Percentiles rank a stretch among this genome's conserved stretches.
Conservation (phyloP, 306 rosid genomes). For the Potentilla sterilis region DNA sequence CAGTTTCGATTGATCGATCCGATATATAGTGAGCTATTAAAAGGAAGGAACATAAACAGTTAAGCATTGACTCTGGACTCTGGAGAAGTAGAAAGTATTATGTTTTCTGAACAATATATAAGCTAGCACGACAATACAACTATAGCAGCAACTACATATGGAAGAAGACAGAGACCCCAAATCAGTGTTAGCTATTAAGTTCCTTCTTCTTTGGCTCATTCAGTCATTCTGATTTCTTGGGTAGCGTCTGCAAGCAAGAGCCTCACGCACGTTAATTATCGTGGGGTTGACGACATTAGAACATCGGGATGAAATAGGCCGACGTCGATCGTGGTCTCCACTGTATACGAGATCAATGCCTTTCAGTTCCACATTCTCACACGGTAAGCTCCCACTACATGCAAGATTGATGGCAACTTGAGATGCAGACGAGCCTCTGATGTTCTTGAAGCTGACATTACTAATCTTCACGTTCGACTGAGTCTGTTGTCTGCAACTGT, state of each 20-base stretch:
- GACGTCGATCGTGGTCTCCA: neutral
- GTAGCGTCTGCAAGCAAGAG: constrained; percentile 24
- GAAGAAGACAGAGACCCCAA: no score
- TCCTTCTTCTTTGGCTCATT: neutral
- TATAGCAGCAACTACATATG: no score
- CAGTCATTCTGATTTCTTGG: neutral
- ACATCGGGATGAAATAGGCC: constrained; percentile 24
- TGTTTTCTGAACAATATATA: no score
- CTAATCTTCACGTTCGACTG: constrained; percentile 44
- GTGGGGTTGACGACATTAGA: constrained; percentile 34
- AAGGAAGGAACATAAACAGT: no score
- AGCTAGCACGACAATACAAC: no score
- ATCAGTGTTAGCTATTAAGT: no score
- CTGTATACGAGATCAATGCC: constrained; percentile 30
- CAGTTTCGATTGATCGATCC: no score
- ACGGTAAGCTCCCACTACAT: constrained; percentile 37
- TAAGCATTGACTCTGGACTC: no score
- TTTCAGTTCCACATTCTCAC: constrained; percentile 30
- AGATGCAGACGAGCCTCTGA: constrained; percentile 33
- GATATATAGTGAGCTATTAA: no score
- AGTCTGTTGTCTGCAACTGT: constrained; percentile 3
- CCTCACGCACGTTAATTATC: constrained; percentile 5
- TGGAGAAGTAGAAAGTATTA: no score
- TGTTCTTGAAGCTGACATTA: constrained; percentile 38
- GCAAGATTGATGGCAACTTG: constrained; percentile 30